A percentile compares a stretch with the other conserved stretches of the same genome.
Evolutionary conservation across 2,329 filamentous ascomycete species (phyloP).

Genomic region (Lachnellula hyalina): DNA sequence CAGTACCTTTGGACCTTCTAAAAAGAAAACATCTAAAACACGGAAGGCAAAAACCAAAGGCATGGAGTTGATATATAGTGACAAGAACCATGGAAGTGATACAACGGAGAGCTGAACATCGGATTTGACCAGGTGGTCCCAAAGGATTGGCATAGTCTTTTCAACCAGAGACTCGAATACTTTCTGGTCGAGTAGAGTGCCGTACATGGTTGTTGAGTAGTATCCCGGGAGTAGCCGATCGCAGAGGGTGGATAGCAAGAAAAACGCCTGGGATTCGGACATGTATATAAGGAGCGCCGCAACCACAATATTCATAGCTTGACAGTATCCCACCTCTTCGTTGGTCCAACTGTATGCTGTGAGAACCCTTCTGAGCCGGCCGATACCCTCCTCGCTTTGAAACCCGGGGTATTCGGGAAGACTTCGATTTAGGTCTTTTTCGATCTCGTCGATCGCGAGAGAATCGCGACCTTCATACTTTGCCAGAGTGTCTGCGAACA

Average conservation of each 20-base stretch:
- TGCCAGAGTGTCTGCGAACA: conserved; percentile 77
- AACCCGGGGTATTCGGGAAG: conserved; percentile 96
- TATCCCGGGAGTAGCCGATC: conserved; percentile 92
- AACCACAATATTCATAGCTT: conserved; percentile 99
- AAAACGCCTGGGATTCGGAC: conserved; percentile 94
- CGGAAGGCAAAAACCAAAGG: conserved; percentile 95
- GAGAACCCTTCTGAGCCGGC: conserved; percentile 78
- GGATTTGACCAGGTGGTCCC: conserved; percentile 95
- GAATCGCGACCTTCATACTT: conserved; percentile 84
- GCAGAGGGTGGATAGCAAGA: conserved; percentile 83
- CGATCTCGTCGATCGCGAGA: conserved; percentile 96
- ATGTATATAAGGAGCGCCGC: conserved; percentile 98
- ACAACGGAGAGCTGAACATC: conserved; percentile 97
- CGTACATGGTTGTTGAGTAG: conserved; percentile 99
- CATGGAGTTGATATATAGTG: conserved; percentile 99
- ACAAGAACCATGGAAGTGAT: conserved; percentile 95
- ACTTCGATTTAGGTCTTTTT: conserved; percentile 95
- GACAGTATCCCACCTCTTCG: conserved; percentile 92
- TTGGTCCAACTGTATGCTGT: conserved; percentile 98
- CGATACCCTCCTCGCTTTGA: conserved; percentile 93
- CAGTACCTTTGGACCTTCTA: conserved; percentile 93
- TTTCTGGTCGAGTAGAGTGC: conserved; percentile 90
- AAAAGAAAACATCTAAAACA: conserved; percentile 95
- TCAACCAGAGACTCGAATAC: conserved; percentile 98
- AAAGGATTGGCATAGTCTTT: conserved; percentile 96